Base-by-base conservation (phyloP, 805 yeast genomes). In the Candida glaebosa region DNA sequence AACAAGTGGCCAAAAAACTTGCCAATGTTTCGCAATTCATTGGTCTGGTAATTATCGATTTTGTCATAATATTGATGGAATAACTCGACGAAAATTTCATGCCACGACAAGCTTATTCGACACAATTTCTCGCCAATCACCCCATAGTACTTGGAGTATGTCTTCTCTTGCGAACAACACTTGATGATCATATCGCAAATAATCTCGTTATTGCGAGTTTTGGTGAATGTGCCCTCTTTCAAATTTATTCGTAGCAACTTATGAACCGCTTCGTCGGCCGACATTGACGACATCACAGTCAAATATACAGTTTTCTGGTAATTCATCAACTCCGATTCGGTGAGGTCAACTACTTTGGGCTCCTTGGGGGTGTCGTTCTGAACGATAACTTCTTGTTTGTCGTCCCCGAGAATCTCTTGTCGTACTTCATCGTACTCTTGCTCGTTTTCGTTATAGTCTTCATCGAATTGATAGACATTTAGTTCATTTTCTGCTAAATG, bases 181-280 rank as follows among this genome's bases (percentile, higher is more conserved):
- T 84, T 84, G 10, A 87, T 67, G 4, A 91, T 63, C 78, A 86
- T 84, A 49, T 84, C 89, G 5, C 78, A 80, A 10, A 87, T 69
- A 49, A 76, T 75, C 3, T 61, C 60, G 49, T 81, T 78, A 34
- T 76, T 69, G 6, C 67, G 38, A 43, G 19, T 45, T 45, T 16
- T 40, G 40, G 34, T 38, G 17, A 37, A 28, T 10, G 39, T 22
- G n/a, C 35, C 34, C 18, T 44, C 41, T n/a, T 34, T 25, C 19
- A 55, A 49, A 7, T 50, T 56, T 18, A 86, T 53, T 53, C 75
- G 77, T 31, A 86, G 51, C 4, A 93, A 63, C 58, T 90, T 90
- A 59, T 90, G 98, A 1, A 87, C 89, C 0, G 96, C 91, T 67
- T 93, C 99, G 50, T 87, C 96, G 4, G 90, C 81, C 0, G 95